These are phyloP conservation scores for Salix suchowensis DNA, from an alignment of 345 rosid species.

Conservation along the genomic window DNA sequence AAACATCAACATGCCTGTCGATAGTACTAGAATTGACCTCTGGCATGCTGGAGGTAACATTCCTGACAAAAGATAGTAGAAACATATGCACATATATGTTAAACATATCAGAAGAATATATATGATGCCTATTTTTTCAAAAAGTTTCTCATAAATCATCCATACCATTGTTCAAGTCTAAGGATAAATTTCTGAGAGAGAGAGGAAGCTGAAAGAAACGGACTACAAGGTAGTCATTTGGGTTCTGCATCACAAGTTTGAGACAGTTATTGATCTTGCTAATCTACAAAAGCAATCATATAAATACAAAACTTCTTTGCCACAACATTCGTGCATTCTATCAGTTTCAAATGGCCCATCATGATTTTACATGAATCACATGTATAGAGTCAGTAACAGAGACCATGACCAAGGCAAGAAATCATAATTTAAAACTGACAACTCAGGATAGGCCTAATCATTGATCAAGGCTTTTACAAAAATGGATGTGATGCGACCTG, in stretches of 20 bases:
- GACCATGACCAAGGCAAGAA: not conserved
- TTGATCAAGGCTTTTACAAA: not conserved
- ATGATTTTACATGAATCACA: not conserved
- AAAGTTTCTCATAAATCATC: slow-evolving; percentile 14
- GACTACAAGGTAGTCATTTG: slow-evolving; percentile 50
- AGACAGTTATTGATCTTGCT: not conserved
- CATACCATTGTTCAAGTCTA: slow-evolving; percentile 62
- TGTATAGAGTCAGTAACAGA: not conserved
- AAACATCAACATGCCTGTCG: slow-evolving; percentile 72
- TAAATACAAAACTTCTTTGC: too few relatives aligned
- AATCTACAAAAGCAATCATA: not conserved
- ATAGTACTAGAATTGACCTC: slow-evolving; percentile 56
- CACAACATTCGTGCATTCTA: not conserved
- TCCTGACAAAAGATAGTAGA: slow-evolving; percentile 37
- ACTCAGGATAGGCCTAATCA: not conserved
- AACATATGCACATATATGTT: slow-evolving; percentile 3
- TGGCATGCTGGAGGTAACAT: slow-evolving; percentile 49
- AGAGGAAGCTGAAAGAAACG: slow-evolving; percentile 82
- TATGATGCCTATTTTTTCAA: not conserved
- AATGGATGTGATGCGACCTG: not conserved
- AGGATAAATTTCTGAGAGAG: slow-evolving; percentile 53
- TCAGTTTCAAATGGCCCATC: not conserved
- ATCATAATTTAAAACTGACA: not conserved
- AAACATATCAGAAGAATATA: too few relatives aligned
- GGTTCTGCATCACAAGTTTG: slow-evolving; percentile 45